Evolutionary conservation across 2,329 filamentous ascomycete genomes (phyloP), one percentile per base, ranked within the genome.

Genomic region (Dryadomyces quercus-mongolicae): DNA sequence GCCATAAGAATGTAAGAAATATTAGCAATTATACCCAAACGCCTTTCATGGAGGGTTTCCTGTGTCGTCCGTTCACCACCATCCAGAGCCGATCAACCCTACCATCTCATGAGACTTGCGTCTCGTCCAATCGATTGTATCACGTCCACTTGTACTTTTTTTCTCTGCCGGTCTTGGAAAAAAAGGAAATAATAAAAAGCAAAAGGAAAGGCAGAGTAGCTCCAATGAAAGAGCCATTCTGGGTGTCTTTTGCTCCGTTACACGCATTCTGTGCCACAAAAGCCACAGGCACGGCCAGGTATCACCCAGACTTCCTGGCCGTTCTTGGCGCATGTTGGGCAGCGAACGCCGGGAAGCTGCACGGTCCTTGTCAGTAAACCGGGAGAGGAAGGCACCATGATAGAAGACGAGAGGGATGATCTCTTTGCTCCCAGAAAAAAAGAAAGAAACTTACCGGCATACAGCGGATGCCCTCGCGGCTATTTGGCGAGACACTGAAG

Each of bases 291-390:
- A 15, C 60, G 59, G 52, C 60, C 60, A 20, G 57, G 60, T 38
- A 62, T 62, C 34, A 62, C 60, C 60, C 60, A 62, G 45, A 62
- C 60, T 51, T 62, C 60, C 40, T 57, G 58, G 52, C 60, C 60
- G 0, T 60, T 55, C 54, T 60, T 56, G 52, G 58, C 58, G 20
- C 60, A 62, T 16, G 51, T 62, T 43, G 60, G 60, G 42, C 60
- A 62, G 31, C 60, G 60, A 15, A 62, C 55, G 10, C 59, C 60
- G 8, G 60, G 60, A n/a, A 62, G 56, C 60, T 62, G 52, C 21
- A 51, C 34, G 54, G 44, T n/a, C 47, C 22, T n/a, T 42, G n/a
- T 45, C 34, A 44, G 40, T 20, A 16, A 31, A 16, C 44, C 3
- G 16, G 6, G 16, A 9, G 15, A 46, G n/a, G 21, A 18, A 31